Evolutionary conservation across 108 stramenopile genomes (phyloP), one percentile per base, ranked within the genome.

Genomic region (Aurantiochytrium sp.): DNA sequence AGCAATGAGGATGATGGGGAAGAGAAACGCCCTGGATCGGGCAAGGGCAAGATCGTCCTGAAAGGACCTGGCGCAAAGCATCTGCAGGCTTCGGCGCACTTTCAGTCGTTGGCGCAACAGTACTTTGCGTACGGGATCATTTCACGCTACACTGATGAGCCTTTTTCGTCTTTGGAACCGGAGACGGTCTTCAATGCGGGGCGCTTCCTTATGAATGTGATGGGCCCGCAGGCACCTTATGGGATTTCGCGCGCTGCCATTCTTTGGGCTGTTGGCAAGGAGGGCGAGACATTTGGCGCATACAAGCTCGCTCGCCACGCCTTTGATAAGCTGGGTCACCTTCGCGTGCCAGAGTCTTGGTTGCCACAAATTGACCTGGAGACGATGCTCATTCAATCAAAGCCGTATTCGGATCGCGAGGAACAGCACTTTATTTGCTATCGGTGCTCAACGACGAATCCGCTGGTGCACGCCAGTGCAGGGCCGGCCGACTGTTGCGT

Each of bases 341-440:
- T 91, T 23, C 72, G 89, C 45, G 60, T 95, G 1, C 94, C 95
- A 1, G 51, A 87, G 3, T 49, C 91, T 4, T 94, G 93, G 93
- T 73, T 93, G 55, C 42, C 95, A n/a, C 93, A 95, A 28, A 23
- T 95, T 45, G 95, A 95, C 87, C 93, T 93, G 93, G 87, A 89
- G 19, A 29, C 60, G 16, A 60, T 96, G 16, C 87, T 91, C 19
- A 91, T 95, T 44, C 94, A 95, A 89, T 92, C 95, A 1, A 92
- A 95, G 88, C 92, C 95, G 23, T 90, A 89, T 29, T 57, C 87
- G 55, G 95, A 96, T 88, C 92, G 91, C 51, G 89, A 92, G 47
- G 95, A 95, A 72, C 60, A 94, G 49, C 92, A 92, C 49, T 94
- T 94, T 44, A 94, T 93, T 14, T 96, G 95, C 92, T 95, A 95